phyloP scores from a whole-genome alignment of 495 filamentous ascomycete genomes.

The Recurvomyces mirabilis region DNA sequence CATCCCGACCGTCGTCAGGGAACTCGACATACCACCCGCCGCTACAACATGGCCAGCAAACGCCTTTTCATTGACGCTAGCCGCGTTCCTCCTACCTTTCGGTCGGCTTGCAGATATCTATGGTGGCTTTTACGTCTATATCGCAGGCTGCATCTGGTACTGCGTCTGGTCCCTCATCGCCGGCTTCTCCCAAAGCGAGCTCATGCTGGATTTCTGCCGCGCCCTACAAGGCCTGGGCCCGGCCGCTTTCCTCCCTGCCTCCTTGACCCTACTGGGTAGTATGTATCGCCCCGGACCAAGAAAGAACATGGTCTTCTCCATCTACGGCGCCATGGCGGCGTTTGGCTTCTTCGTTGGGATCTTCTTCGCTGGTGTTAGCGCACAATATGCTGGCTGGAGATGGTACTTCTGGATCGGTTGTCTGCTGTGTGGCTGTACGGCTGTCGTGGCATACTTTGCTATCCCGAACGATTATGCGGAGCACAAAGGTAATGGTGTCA shows the following conservation, averaged over 20 bases:
- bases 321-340: constrained; percentile 69
- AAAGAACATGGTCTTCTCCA: constrained; percentile 73
- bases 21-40: constrained; percentile 52
- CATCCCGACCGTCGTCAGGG: constrained; percentile 51
- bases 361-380: constrained; percentile 59
- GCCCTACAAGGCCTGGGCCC: constrained; percentile 70
- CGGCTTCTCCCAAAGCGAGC: constrained; percentile 56
- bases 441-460: constrained; percentile 44
- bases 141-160: constrained; percentile 58
- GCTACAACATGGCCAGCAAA: constrained; percentile 70
- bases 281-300: constrained; percentile 73
- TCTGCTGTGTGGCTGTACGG: constrained; percentile 41
- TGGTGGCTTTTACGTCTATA: constrained; percentile 63
- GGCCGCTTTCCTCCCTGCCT: constrained; percentile 55
- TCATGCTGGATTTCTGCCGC: constrained; percentile 64
- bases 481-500: constrained; percentile 34
- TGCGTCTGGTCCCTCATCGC: constrained; percentile 57
- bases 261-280: constrained; percentile 68
- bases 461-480: constrained; percentile 55
- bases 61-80: constrained; percentile 63
- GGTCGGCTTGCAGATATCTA: constrained; percentile 45
- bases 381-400: constrained; percentile 53
- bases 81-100: constrained; percentile 63
- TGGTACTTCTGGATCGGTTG: constrained; percentile 52
- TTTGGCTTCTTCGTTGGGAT: constrained; percentile 76